phyloP scores from a whole-genome alignment of 768 basidiomycete genomes.

The Lactifluus subvellereus region DNA sequence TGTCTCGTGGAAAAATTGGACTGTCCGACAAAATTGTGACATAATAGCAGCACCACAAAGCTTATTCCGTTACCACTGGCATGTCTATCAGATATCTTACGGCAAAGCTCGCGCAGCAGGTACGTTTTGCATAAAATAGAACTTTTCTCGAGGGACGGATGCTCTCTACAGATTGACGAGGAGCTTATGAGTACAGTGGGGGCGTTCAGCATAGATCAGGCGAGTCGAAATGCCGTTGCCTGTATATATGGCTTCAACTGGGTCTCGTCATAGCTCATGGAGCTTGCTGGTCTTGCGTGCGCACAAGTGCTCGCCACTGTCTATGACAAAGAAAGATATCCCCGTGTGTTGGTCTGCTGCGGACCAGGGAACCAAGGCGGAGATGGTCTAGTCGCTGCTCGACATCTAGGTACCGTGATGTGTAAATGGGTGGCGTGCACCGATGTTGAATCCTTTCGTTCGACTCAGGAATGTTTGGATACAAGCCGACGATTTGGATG shows the following conservation, averaged over 20 bases:
- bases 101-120: constrained; percentile 63
- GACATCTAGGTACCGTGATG: constrained; percentile 65
- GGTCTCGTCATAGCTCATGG: constrained; percentile 66
- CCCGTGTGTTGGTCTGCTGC: constrained; percentile 86
- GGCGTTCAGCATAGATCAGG: constrained; percentile 94
- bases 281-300: constrained; percentile 90
- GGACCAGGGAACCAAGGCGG: constrained; percentile 98
- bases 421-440: neutral
- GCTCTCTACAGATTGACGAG: constrained; percentile 70
- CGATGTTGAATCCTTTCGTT: too few relatives aligned
- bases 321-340: constrained; percentile 62
- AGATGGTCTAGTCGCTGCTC: constrained; percentile 93
- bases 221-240: constrained; percentile 26
- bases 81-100: constrained; percentile 25
- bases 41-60: neutral
- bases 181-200: constrained; percentile 87
- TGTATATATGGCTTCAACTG: neutral
- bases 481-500: constrained; percentile 83
- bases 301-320: constrained; percentile 81
- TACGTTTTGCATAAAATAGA: neutral
- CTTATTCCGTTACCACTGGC: constrained; percentile 38
- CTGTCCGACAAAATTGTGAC: neutral
- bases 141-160: neutral
- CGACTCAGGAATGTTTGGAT: constrained; percentile 79
- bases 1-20: neutral